These are phyloP conservation scores for Dendrocalamus latiflorus DNA, from an alignment of 202 grass and related monocot genomes.

Conservation along the genomic window DNA sequence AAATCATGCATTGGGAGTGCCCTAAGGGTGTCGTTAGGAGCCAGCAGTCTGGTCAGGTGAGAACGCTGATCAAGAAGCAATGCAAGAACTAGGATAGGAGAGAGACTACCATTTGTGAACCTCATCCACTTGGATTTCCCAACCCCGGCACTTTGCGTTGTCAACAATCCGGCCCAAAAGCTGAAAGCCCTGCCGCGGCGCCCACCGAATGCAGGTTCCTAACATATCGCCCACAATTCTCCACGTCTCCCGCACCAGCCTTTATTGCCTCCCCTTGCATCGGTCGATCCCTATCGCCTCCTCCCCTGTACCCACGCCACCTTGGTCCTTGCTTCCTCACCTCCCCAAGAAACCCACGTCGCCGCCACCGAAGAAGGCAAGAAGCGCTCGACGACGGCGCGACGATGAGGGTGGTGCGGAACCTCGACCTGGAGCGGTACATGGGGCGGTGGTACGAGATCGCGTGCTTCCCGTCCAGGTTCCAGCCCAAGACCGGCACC, in stretches of 20 bases:
- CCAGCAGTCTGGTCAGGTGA: too few species aligned
- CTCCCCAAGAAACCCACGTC: background rate
- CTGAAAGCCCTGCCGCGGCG: too few species aligned
- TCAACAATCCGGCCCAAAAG: too few species aligned
- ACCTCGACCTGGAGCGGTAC: constrained; percentile 64
- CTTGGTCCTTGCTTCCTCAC: background rate
- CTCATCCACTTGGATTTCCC: too few species aligned
- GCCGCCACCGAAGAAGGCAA: background rate
- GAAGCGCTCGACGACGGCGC: background rate
- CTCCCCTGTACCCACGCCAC: background rate
- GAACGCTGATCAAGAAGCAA: too few species aligned
- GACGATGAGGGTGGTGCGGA: constrained; percentile 51
- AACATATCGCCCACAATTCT: constrained; percentile 38
- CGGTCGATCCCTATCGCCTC: background rate
- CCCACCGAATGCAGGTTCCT: too few species aligned
- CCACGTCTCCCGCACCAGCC: constrained; percentile 24
- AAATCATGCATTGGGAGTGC: too few species aligned
- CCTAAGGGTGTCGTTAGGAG: too few species aligned
- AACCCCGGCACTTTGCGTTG: too few species aligned
- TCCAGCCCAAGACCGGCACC: constrained; percentile 66
- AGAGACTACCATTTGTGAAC: too few species aligned
- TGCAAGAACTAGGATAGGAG: too few species aligned
- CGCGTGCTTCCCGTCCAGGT: constrained; percentile 52
- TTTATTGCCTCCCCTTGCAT: background rate
- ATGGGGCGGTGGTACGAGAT: constrained; percentile 99